Percentiles rank a stretch among this genome's conserved stretches.
Evolutionary conservation across 2,329 filamentous ascomycete species (phyloP).

Genomic region (Sporothrix pseudoabietina): DNA sequence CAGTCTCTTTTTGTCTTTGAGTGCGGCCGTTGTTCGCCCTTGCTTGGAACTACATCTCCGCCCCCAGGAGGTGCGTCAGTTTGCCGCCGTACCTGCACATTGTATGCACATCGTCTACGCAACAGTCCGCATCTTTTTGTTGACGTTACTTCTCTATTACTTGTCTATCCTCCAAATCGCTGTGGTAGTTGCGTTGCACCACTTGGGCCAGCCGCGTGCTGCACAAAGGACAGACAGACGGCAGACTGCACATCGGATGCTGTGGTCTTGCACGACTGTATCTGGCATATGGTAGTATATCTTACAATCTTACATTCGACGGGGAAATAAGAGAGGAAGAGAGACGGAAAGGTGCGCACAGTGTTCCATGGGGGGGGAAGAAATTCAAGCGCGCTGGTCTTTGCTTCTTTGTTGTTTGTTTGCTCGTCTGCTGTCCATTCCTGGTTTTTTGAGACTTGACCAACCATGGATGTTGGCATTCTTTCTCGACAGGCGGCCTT

Average conservation of each 20-base stretch:
- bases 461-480: not conserved
- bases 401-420: not conserved
- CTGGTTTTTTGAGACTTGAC: not conserved
- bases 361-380: not conserved
- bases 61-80: not conserved
- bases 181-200: not conserved
- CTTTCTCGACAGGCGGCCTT: not conserved
- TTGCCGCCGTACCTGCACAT: constrained; percentile 15
- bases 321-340: not conserved
- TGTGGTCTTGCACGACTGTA: constrained; percentile 8
- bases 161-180: not conserved
- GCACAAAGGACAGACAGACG: not conserved
- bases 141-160: not conserved
- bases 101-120: not conserved
- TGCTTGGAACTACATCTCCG: not conserved
- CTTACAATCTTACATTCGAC: constrained; percentile 5
- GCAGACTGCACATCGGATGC: not conserved
- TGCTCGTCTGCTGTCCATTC: not conserved
- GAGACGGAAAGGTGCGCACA: not conserved
- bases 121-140: not conserved
- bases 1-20: not conserved
- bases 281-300: constrained; percentile 11
- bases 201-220: constrained; percentile 21
- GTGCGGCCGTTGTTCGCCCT: constrained; percentile 15
- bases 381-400: not conserved